Evolutionary conservation across 2,329 filamentous ascomycete genomes (phyloP), one percentile per base, ranked within the genome.

Genomic region (Penicillium rolfsii): DNA sequence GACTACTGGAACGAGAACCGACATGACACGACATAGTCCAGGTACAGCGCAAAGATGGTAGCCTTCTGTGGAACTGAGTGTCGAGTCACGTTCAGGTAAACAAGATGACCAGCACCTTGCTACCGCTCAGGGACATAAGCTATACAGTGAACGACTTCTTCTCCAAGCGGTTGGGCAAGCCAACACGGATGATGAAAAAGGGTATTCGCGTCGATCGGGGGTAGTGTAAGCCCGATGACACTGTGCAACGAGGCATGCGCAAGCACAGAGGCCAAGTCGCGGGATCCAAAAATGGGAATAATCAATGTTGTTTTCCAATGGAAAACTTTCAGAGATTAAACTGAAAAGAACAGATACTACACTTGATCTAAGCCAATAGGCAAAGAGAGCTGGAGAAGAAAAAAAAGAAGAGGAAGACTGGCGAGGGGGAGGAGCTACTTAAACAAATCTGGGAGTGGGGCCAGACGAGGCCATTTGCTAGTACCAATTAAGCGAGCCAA

Each of bases 341-440:
- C 90, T 93, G 88, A 91, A 90, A 92, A 93, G 90, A 93, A 93
- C 91, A 94, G 93, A 95, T 92, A 92, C 89, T 92, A 91, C 89
- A 92, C 89, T 91, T 92, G 89, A 92, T 92, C 89, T 91, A 90
- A 91, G 87, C 87, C 79, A 79, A 83, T 84, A 81, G 80, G 81
- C 78, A 80, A 80, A 79, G 77, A 80, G 79, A 82, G 79, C 79
- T 81, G 72, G 71, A 79, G 70, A 79, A 77, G 69, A 77, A 76
- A 79, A 74, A 74, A 73, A 77, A 74, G 75, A 78, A 77, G 74
- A 68, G 67, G 71, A 76, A 78, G 63, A 50, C 43, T 2, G 35
- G 53, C 11, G 1, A 63, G 69, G 65, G 28, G 26, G 56, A 14
- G 5, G 6, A 36, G 2, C 35, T 68, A 70, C 73, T 73, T 80